phyloP scores from a whole-genome alignment of 2,329 filamentous ascomycete genomes.

The Cercospora sojina region DNA sequence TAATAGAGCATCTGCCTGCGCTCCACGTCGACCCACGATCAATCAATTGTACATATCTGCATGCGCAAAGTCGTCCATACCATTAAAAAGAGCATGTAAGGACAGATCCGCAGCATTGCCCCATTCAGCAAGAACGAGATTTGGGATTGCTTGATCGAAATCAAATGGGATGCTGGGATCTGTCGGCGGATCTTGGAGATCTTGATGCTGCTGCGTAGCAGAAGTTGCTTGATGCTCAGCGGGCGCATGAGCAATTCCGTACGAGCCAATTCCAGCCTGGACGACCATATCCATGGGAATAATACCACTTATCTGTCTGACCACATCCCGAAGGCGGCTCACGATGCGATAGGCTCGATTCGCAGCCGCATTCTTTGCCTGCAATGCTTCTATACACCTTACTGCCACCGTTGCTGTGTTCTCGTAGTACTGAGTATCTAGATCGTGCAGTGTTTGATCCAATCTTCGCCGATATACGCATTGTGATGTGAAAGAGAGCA shows the following conservation, averaged over 20 bases:
- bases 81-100: conserved; percentile 3
- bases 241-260: background rate
- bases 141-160: background rate
- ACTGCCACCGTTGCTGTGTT: conserved; percentile 8
- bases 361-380: conserved; percentile 14
- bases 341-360: conserved; percentile 16
- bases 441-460: background rate
- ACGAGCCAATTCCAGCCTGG: background rate
- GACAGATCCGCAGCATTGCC: conserved; percentile 15
- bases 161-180: background rate
- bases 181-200: background rate
- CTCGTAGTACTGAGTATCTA: conserved; percentile 10
- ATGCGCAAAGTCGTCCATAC: conserved; percentile 5
- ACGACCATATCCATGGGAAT: conserved; percentile 4
- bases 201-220: background rate
- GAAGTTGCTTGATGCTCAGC: background rate
- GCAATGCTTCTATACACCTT: conserved; percentile 10
- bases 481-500: conserved; percentile 16
- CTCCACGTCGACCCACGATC: background rate
- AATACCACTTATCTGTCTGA: conserved; percentile 9
- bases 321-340: conserved; percentile 13
- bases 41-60: background rate
- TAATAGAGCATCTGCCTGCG: no score
- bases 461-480: conserved; percentile 13
- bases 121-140: background rate